Base-by-base conservation (phyloP, 192 early-diverging fungal genomes). In the Backusella morwellensis region DNA sequence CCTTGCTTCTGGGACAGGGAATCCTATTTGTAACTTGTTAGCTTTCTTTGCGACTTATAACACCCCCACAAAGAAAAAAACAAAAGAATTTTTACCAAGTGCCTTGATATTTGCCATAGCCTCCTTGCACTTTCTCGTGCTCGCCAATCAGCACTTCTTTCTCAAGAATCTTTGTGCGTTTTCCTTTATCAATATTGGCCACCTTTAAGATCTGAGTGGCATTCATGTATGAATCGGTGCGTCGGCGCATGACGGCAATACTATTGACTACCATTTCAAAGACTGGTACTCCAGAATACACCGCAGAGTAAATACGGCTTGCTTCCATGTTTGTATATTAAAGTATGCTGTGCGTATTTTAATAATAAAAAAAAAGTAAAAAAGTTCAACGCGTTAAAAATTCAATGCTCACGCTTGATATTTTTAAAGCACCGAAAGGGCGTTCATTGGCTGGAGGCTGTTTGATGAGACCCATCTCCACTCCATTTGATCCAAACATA, bases 51-150 rank as follows among this genome's bases (percentile, higher is more conserved):
- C 1, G 32, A 32, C 2, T 32, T 32, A 32, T 2, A 32, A 2
- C 32, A 32, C 32, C 2, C 32, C 32, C 32, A 29, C 29, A 29
- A 29, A 29, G 1, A 32, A 32, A 32, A 32, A 32, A 32, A 32
- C 2, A 32, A 3, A n/a, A n/a, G n/a, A n/a, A 32, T 32, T 84
- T 84, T 78, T 84, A 93, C 92, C 92, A 93, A 29, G 92, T 93
- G 76, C 95, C 95, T 85, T 97, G 95, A 82, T 96, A 97, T 83
- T 96, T 95, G 35, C 96, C 96, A 82, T 97, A 98, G 1, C 96
- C 96, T 34, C 96, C 96, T 83, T 98, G 96, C 15, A 98, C 90
- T 86, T 98, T 98, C 72, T 98, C 95, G 82, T 97, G 95, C 21
- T 86, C 85, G 9, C 91, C 91, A 47, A 85, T 85, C 69, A 92